Evolutionary conservation across 306 rosid species (phyloP), one percentile per base, ranked within the genome.

Genomic region (Ziziphus jujuba): DNA sequence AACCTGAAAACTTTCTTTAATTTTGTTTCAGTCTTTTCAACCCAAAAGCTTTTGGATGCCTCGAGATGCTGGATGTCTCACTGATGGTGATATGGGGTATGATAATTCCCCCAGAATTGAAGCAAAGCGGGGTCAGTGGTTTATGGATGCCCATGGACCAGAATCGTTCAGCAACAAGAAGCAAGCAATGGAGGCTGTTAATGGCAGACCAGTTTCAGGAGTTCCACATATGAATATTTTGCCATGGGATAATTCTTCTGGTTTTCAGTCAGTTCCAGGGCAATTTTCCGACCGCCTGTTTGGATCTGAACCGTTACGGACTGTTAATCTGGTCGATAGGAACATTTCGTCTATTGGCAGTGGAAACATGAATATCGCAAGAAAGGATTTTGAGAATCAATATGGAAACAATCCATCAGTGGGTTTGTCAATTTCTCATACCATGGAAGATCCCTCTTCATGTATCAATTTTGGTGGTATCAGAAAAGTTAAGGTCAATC

Each of bases 401-500:
- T 79, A 66, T 85, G 82, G 78, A 75, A 83, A 61, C 74, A 82
- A 82, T 81, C 78, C 87, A 33, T 84, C 92, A 15, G 75, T 83
- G 35, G 89, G 90, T 60, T 75, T 93, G 77, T 87, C 95, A 44
- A 87, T 83, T 78, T 83, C 95, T 51, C 91, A 84, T 73, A 11
- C 89, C 56, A 69, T 77, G 4, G 84, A 76, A 62, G 97, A 84
- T 75, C 84, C 89, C 48, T 86, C 95, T 64, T 78, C 95, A 40
- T 80, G 78, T 79, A 82, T 86, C 54, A 87, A 55, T 80, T 87
- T 86, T 75, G 89, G 95, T 72, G 96, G 91, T 59, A 84, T 88
- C 59, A 84, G 96, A 74, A 93, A 85, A 80, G 97, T 90, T 70
- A 90, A 91, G 82, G 97, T 93, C 70, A 93, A 93, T 84, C 90